Evolutionary conservation across 148 eudicot genomes (phyloP), one percentile per base, ranked within the genome.

Genomic region (Rhododendron henanense): DNA sequence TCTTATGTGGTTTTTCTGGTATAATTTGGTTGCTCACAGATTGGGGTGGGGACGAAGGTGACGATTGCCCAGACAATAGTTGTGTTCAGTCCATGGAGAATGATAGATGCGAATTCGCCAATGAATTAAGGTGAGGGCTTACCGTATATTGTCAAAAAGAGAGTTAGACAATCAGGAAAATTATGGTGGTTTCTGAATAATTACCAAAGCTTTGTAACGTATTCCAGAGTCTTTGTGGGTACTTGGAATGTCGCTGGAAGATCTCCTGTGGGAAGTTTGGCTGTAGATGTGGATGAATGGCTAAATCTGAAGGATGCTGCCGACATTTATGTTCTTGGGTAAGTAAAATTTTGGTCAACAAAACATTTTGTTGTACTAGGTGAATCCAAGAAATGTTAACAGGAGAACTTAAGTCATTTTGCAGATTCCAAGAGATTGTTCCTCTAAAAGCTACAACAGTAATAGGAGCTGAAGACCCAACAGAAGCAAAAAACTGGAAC

Each of bases 231-330:
- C 63, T 93, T 92, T 81, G 94, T 92, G 85, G 95, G 94, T 69
- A 93, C 93, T 44, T 93, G 95, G 95, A 93, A 93, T 83, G 95
- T 93, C 11, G 95, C 94, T 33, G 95, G 95, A 87, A 91, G 90
- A 88, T 87, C 95, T 50, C 95, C 95, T 0, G 83, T 79, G 19
- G 91, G 94, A 65, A 92, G 89, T 81, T 87, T 93, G 87, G 93
- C 92, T 48, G 91, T 82, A n/a, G 95, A 93, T 83, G 89, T 93
- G 83, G 94, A 92, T 59, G 94, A 93, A 63, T 93, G 95, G 95
- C 57, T 93, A 28, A 92, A 92, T 86, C 93, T 89, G 28, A 91
- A 88, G 83, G 92, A 91, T 11, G 90, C 90, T 71, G 95, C 92
- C 2, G 95, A 93, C 84, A 89, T 93, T 57, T 93, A 93, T 87